These are phyloP conservation scores for Obba rivulosa DNA, from an alignment of 768 basidiomycete genomes.

Conservation along the genomic window DNA sequence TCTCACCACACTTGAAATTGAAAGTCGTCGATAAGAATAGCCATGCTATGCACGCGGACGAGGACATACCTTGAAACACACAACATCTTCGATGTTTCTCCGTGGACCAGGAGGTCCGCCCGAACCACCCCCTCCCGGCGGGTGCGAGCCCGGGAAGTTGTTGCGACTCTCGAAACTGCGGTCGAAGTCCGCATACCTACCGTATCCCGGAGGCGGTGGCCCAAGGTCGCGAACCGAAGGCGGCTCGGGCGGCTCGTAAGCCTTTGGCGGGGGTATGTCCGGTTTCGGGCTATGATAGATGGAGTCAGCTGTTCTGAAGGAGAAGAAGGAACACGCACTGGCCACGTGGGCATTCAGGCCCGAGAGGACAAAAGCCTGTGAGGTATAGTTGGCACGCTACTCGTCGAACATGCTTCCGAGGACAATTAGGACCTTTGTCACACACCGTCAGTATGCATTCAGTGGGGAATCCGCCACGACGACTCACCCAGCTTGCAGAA, in stretches of 20 bases:
- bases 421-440: conserved; percentile 71
- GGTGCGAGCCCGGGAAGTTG: conserved; percentile 14
- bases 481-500: conserved; percentile 90
- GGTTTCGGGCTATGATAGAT: conserved; percentile 64
- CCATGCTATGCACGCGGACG: conserved; percentile 1
- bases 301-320: conserved; percentile 8
- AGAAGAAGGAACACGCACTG: conserved; percentile 55
- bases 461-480: conserved; percentile 19
- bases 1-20: conserved; percentile 68
- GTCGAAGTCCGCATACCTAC: conserved; percentile 76
- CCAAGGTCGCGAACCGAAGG: conserved; percentile 77
- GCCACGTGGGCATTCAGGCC: conserved; percentile 80
- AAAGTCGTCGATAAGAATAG: not conserved
- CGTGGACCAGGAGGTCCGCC: conserved; percentile 38
- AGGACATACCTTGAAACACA: conserved; percentile 77
- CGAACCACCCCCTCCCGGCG: conserved; percentile 25
- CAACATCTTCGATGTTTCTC: conserved; percentile 76
- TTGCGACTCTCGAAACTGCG: conserved; percentile 38
- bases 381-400: conserved; percentile 89
- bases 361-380: conserved; percentile 89
- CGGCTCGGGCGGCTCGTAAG: conserved; percentile 73
- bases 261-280: conserved; percentile 57
- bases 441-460: not conserved
- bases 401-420: conserved; percentile 87
- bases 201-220: conserved; percentile 89